phyloP scores from a whole-genome alignment of 2,329 filamentous ascomycete genomes.

The Pyricularia sp. region DNA sequence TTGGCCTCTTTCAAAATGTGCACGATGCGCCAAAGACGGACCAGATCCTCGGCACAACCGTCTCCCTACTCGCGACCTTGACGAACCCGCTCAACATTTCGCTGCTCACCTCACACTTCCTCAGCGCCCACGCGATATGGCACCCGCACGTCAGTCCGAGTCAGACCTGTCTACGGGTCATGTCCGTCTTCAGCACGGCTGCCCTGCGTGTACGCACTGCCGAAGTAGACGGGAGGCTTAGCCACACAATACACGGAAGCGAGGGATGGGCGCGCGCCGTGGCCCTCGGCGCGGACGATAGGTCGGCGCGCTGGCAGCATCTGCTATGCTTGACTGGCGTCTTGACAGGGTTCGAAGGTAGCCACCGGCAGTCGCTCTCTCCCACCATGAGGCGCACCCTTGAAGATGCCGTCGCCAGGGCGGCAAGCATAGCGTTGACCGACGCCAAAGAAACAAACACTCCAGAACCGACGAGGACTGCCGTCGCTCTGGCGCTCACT shows the following conservation, averaged over 20 bases:
- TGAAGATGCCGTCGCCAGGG: conserved; percentile 63
- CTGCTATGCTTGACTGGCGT: conserved; percentile 71
- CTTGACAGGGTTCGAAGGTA: conserved; percentile 63
- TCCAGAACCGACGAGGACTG: conserved; percentile 28
- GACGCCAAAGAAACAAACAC: not conserved
- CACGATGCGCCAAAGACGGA: conserved; percentile 41
- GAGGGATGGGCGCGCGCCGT: conserved; percentile 48
- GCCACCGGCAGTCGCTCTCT: conserved; percentile 55
- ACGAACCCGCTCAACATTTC: conserved; percentile 68
- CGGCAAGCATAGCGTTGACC: conserved; percentile 65
- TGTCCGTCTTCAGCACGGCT: conserved; percentile 65
- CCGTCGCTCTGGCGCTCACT: conserved; percentile 63
- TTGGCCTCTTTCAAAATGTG: conserved; percentile 48
- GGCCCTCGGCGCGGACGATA: conserved; percentile 46
- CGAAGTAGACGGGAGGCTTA: conserved; percentile 25
- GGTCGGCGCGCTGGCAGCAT: conserved; percentile 69
- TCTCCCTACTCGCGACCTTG: conserved; percentile 57
- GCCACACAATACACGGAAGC: conserved; percentile 27
- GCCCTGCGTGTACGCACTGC: conserved; percentile 43
- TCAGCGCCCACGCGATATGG: conserved; percentile 67
- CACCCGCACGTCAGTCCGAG: conserved; percentile 29
- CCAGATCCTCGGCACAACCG: conserved; percentile 55
- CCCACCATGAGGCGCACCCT: conserved; percentile 55
- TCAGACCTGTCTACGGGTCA: conserved; percentile 52
- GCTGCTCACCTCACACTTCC: conserved; percentile 62